Evolutionary conservation across 768 basidiomycete species (phyloP), one percentile per base, ranked within the genome.

Genomic region (Leccinum variicolor): DNA sequence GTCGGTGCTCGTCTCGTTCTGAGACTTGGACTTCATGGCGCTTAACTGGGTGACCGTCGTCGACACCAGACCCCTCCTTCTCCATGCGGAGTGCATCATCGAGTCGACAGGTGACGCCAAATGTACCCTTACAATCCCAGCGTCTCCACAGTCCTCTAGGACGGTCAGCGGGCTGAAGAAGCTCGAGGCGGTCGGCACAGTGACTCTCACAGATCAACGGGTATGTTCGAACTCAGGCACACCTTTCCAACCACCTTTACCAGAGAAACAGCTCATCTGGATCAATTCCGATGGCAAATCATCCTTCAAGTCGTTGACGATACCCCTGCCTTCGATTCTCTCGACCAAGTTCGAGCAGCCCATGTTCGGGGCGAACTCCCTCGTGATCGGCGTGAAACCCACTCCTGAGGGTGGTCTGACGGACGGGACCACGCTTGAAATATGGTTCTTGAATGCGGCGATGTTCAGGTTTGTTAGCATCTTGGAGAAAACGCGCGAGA

Each of bases 311-410:
- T 77, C 81, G 17, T 62, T 83, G 49, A 76, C 78, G 11, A 66
- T 92, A 33, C 89, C 87, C 6, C 76, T 90, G 6, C 79, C 76
- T 33, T 76, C 86, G 0, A 82, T 92, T 57, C 72, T 90, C 13
- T 81, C 83, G 10, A 87, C 88, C 19, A 80, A 78, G 62, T 92
- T 88, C 66, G 84, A 90, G 62, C 90, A 92, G 67, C 91, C 91
- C 4, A 79, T 83, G 9, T 85, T 92, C 55, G 81, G 80, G 48
- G 70, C 81, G 10, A 92, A 92, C 70, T 89, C 81, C 62, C 76
- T 92, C 50, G 67, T 75, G 1, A 77, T 92, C 62, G 82, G 86
- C 49, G 74, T 92, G 65, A 83, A 79, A 63, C 89, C 91, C 6
- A 79, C 87, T 3, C 67, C 79, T 1, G 83, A 78, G 13, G 89